Conservation (phyloP, 352 stramenopile species). For the Globisporangium solare region DNA sequence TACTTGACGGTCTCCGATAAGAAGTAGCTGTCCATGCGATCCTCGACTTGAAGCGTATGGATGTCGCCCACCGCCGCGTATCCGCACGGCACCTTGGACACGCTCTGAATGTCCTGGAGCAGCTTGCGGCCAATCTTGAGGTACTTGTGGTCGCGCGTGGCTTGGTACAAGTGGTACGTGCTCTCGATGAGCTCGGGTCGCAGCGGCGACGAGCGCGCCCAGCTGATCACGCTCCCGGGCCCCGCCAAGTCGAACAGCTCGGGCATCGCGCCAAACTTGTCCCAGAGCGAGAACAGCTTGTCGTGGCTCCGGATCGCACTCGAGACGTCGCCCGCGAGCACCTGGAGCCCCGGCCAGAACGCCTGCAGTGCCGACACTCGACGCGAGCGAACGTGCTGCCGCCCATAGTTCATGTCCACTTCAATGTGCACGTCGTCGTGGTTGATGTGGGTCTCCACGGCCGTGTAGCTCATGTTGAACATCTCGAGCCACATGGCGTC, state of each 20-base stretch:
- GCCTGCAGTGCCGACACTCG: constrained; percentile 89
- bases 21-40: constrained; percentile 99
- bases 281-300: constrained; percentile 93
- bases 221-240: constrained; percentile 55
- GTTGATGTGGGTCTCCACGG: constrained; percentile 74
- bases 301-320: constrained; percentile 90
- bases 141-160: constrained; percentile 85
- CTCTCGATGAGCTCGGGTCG: constrained; percentile 97
- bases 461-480: constrained; percentile 83
- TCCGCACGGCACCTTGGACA: constrained; percentile 87
- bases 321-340: constrained; percentile 91
- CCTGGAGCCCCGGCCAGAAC: constrained; percentile 96
- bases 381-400: constrained; percentile 43
- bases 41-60: constrained; percentile 84
- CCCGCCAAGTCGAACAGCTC: constrained; percentile 90
- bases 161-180: constrained; percentile 94
- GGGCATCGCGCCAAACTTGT: constrained; percentile 93
- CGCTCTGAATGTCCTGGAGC: constrained; percentile 84
- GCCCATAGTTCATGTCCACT: constrained; percentile 83
- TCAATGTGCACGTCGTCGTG: constrained; percentile 76
- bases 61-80: constrained; percentile 92
- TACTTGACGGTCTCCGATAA: constrained; percentile 99
- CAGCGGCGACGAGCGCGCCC: constrained; percentile 87
- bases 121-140: constrained; percentile 87
- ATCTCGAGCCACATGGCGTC: constrained; percentile 90